These are phyloP conservation scores for Cyamopsis tetragonoloba DNA, from an alignment of 306 rosid species.

Conservation along the genomic window DNA sequence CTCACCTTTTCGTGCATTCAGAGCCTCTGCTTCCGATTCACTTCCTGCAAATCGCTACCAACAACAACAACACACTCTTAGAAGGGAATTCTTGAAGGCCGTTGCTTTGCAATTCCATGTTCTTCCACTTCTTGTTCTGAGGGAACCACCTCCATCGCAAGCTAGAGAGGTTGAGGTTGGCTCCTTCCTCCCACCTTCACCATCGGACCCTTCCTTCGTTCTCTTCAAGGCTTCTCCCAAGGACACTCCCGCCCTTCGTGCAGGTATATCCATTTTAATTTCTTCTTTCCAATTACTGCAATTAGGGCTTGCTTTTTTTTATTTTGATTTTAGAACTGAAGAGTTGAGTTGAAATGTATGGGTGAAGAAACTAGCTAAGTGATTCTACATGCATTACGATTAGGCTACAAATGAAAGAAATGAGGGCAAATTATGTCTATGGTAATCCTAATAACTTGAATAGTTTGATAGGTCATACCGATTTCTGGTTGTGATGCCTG, in stretches of 20 bases:
- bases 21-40: constrained; percentile 27
- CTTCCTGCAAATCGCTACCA: not conserved
- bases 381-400: not conserved
- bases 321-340: not conserved
- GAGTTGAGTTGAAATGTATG: not conserved
- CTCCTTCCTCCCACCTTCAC: constrained; percentile 67
- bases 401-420: not conserved
- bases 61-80: constrained; percentile 29
- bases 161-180: constrained; percentile 80
- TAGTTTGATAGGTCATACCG: not conserved
- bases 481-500: not conserved
- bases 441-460: not conserved
- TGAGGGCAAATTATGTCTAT: not conserved
- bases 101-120: constrained; percentile 45
- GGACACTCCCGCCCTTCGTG: constrained; percentile 99
- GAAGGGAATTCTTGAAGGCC: constrained; percentile 67
- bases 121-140: constrained; percentile 43
- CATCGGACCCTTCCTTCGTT: constrained; percentile 79
- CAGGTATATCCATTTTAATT: constrained; percentile 53
- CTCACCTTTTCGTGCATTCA: constrained; percentile 19
- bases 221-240: constrained; percentile 73
- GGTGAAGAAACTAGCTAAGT: not conserved
- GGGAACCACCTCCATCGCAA: constrained; percentile 34
- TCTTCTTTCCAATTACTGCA: not conserved
- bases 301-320: not conserved